These are phyloP conservation scores for Haplographium delicatum DNA, from an alignment of 495 filamentous ascomycete genomes.

Conservation along the genomic window DNA sequence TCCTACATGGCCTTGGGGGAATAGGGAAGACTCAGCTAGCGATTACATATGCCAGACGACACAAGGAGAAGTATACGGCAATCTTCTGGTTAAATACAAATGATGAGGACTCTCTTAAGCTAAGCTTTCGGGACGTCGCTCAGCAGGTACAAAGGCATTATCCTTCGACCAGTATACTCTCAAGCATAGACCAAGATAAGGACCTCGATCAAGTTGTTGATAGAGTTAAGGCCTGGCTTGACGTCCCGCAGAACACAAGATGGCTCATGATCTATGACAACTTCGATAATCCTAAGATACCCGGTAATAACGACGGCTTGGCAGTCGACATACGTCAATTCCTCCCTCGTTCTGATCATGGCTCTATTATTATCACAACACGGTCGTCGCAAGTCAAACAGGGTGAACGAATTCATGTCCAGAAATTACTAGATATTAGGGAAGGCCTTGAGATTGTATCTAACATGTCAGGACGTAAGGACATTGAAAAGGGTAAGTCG, in stretches of 20 bases:
- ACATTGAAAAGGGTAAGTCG: slow-evolving; percentile 16
- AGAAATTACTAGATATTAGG: slow-evolving; percentile 30
- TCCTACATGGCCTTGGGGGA: slow-evolving; percentile 10
- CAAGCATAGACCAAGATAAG: slow-evolving; percentile 2
- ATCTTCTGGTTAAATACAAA: slow-evolving; percentile 17
- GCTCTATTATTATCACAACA: slow-evolving; percentile 12
- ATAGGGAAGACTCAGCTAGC: slow-evolving; percentile 23
- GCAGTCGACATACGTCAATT: slow-evolving; percentile 10
- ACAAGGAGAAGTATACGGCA: slow-evolving; percentile 14
- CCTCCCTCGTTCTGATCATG: slow-evolving; percentile 10
- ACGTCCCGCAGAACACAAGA: slow-evolving; percentile 26
- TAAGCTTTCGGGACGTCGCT: slow-evolving; percentile 9
- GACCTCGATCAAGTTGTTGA: slow-evolving; percentile 11
- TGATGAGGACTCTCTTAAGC: slow-evolving; percentile 11
- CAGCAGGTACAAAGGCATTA: slow-evolving; percentile 9
- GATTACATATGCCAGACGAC: slow-evolving; percentile 7
- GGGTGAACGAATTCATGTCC: slow-evolving; percentile 26
- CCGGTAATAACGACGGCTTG: slow-evolving; percentile 1
- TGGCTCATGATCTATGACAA: slow-evolving; percentile 41
- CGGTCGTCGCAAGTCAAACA: slow-evolving; percentile 21
- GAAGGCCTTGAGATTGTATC: slow-evolving; percentile 32
- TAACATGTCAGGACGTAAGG: slow-evolving; percentile 26
- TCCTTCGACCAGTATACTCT: slow-evolving; percentile 7
- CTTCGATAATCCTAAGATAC: slow-evolving; percentile 26
- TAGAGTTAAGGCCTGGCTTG: slow-evolving; percentile 10